Conservation (phyloP, 2,329 filamentous ascomycete genomes). For the Alternaria solani region DNA sequence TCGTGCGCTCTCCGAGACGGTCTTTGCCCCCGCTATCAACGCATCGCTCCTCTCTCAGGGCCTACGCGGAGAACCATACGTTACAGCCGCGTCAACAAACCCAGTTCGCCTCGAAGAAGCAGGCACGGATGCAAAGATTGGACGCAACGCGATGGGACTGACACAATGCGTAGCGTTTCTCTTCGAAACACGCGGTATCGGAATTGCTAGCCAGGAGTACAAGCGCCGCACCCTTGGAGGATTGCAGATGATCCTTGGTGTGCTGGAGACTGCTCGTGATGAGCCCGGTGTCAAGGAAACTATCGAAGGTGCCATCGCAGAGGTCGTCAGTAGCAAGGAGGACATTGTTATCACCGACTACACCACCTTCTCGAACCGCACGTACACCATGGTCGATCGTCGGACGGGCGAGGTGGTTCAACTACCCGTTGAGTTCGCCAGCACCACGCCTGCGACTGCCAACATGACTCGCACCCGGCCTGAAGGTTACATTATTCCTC, state of each 20-base stretch:
- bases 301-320: conserved; percentile 38
- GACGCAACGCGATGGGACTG: conserved; percentile 49
- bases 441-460: conserved; percentile 45
- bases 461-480: conserved; percentile 47
- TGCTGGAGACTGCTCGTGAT: conserved; percentile 46
- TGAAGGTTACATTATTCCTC: conserved; percentile 48
- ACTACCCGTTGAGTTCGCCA: conserved; percentile 46
- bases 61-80: conserved; percentile 47
- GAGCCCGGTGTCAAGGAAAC: conserved; percentile 36
- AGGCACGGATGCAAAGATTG: conserved; percentile 49
- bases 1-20: conserved; percentile 43
- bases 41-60: conserved; percentile 35
- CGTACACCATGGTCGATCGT: conserved; percentile 47
- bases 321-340: conserved; percentile 35
- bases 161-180: conserved; percentile 48
- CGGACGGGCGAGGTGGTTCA: conserved; percentile 43
- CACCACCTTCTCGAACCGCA: conserved; percentile 35
- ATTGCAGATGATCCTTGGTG: conserved; percentile 45
- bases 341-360: conserved; percentile 46
- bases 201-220: conserved; percentile 47
- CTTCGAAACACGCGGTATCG: conserved; percentile 49
- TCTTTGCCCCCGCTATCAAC: conserved; percentile 47
- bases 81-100: conserved; percentile 38
- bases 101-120: conserved; percentile 43
- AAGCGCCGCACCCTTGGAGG: conserved; percentile 44